Evolutionary conservation across 192 early-diverging fungal species (phyloP).

Genomic region (Coemansia sp.): DNA sequence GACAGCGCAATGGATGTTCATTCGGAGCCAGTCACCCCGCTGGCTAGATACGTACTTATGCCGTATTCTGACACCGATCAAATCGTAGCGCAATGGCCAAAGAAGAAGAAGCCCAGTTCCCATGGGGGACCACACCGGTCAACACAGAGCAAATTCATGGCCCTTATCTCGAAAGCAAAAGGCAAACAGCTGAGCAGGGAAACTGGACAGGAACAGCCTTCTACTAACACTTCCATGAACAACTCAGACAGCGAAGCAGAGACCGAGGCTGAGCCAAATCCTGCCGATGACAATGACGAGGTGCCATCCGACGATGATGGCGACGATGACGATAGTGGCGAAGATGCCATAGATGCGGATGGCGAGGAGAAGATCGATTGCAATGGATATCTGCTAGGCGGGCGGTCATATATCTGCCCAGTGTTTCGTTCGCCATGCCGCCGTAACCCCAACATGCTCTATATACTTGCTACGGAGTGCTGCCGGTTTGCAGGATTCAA

Average conservation of each 20-base stretch:
- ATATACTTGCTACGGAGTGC: background rate
- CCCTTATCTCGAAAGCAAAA: background rate
- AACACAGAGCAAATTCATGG: background rate
- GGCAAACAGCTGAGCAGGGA: background rate
- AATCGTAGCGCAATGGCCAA: background rate
- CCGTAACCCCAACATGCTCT: background rate
- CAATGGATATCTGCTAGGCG: background rate
- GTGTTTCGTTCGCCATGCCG: slow-evolving; percentile 5
- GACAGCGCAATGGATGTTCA: background rate
- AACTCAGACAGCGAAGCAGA: background rate
- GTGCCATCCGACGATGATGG: background rate
- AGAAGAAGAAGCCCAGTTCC: background rate
- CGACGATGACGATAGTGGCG: background rate
- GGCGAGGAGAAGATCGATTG: background rate
- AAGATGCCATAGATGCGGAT: background rate
- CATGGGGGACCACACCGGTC: background rate
- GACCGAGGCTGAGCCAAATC: background rate
- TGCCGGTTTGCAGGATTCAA: background rate
- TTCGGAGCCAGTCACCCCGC: background rate
- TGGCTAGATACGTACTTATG: background rate
- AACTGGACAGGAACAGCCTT: background rate
- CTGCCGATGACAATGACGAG: background rate
- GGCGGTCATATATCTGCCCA: background rate
- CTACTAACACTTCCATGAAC: background rate
- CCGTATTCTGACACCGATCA: background rate